Base-by-base conservation (phyloP, 2,329 filamentous ascomycete species). In the Teratosphaeriaceae sp. region DNA sequence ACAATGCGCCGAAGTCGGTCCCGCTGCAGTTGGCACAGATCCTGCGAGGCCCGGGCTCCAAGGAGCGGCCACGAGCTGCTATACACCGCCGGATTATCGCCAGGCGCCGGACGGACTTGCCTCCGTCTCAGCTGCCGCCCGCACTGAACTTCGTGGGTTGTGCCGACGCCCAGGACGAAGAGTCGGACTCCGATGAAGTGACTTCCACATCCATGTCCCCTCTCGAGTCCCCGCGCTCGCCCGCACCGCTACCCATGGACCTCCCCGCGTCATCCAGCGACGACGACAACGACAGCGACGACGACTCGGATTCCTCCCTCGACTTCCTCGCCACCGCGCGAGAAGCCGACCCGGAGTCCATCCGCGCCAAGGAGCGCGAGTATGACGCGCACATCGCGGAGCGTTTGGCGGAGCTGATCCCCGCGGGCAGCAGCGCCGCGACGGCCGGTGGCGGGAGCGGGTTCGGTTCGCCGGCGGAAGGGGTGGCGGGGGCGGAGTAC, bases 61-160 rank as follows among this genome's bases (percentile, higher is more conserved):
- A 44, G 34, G 13, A 45, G 18, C 39, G 11, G 35, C 45, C 35
- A 34, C 54, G 35, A 23, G 41, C 18, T 16, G 45, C 39, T 76
- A 69, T 95, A 80, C 44, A 76, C 63, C 18, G 94, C 67, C 18
- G 89, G 72, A 57, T 82, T 71, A 31, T 83, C 67, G 51, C 87
- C 71, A 44, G 84, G 67, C 48, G 90, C 75, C 44, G 83, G 72
- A 38, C 90, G 68, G 39, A 90, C 72, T 37, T 73, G 5, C 65
- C 66, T 0, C 67, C 61, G 11, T 72, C 70, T 0, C 43, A 52
- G 6, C 60, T 74, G 1, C 71, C 71, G 2, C 66, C 68, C 1
- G 64, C 70, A 1, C 66, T 68, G 0, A 56, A 50, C 43, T 70
- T 66, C 45, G 61, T 69, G 21, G 61, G 64, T 15, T 60, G 65